Conservation (phyloP, 108 stramenopile genomes). For the Nitzschia inconspicua region DNA sequence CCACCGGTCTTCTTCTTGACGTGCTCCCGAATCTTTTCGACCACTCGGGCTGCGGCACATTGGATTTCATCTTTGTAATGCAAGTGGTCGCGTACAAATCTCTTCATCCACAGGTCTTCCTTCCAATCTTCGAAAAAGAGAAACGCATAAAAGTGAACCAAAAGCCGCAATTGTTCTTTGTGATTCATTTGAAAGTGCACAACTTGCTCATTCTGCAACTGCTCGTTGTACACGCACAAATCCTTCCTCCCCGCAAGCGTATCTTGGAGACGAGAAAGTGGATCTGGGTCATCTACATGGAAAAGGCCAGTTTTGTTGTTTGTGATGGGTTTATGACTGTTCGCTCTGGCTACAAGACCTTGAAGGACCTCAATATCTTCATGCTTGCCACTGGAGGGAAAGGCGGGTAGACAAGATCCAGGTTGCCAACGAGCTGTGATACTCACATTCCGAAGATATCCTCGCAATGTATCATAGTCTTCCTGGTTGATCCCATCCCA, state of each 20-base stretch:
- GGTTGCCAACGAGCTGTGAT: conserved; percentile 45
- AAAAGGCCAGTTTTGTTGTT: conserved; percentile 11
- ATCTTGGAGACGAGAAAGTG: conserved; percentile 59
- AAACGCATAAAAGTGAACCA: conserved; percentile 86
- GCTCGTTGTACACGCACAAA: conserved; percentile 61
- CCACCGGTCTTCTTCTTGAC: conserved; percentile 35
- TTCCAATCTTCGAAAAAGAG: conserved; percentile 84
- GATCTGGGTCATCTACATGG: conserved; percentile 42
- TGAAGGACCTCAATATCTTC: conserved; percentile 46
- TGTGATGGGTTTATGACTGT: conserved; percentile 19
- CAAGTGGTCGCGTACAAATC: conserved; percentile 81
- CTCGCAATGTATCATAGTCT: conserved; percentile 26
- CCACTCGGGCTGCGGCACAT: conserved; percentile 79
- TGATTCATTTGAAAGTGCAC: conserved; percentile 43
- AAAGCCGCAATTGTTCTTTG: conserved; percentile 38
- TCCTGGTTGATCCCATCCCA: conserved; percentile 51
- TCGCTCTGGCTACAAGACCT: conserved; percentile 24
- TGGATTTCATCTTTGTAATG: conserved; percentile 83
- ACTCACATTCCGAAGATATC: conserved; percentile 29
- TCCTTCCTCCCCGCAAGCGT: conserved; percentile 39
- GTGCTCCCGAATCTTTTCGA: conserved; percentile 53
- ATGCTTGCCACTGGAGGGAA: conserved; percentile 43
- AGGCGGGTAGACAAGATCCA: conserved; percentile 53
- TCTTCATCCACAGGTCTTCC: conserved; percentile 65
- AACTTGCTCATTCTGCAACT: conserved; percentile 59